Base-by-base conservation (phyloP, 768 basidiomycete species). In the Phaeotremella skinneri region DNA sequence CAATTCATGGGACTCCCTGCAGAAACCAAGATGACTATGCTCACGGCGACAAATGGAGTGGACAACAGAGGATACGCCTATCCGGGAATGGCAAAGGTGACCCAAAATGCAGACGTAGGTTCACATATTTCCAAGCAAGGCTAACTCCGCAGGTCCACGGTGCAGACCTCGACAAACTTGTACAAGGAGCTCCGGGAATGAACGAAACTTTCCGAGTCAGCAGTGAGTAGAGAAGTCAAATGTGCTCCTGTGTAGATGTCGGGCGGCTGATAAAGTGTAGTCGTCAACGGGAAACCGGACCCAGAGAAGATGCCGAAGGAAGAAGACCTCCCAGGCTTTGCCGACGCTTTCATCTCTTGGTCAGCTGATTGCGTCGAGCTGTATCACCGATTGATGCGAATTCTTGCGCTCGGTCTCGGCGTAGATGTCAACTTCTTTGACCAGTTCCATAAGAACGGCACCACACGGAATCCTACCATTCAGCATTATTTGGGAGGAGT, bases 351-450 rank as follows among this genome's bases (percentile, higher is more conserved):
- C 17, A 26, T 26, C 5, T 4, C 25, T 9, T 64, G 54, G 29
- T 55, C 39, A 26, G 34, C 41, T 21, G 27, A 27, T 7, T 60
- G 59, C 26, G 9, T 45, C 2, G 31, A 23, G 11, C 17, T 37
- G 17, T 37, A 37, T 37, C 34, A 37, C 34, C 34, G 34, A 7
- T 37, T 37, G 34, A 34, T 63, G n/a, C 42, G 41, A 9, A 52
- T 52, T 25, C 58, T 63, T 3, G 51, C 62, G 6, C 30, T 63
- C 26, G 62, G 62, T 25, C 30, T 63, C 32, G 58, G 48, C 1
- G 51, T 54, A 26, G 27, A 25, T 3, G 21, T 31, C 4, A 31
- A 59, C 21, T 58, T 59, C 47, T 55, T 63, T 16, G 49, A 54
- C 20, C 43, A 21, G 6, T 58, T 21, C 25, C 62, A 63, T 47